Percentiles rank a stretch among this genome's conserved stretches.
These are phyloP conservation scores for Colletotrichum liaoningense DNA, from an alignment of 2,329 filamentous ascomycete genomes.

Conservation along the genomic window DNA sequence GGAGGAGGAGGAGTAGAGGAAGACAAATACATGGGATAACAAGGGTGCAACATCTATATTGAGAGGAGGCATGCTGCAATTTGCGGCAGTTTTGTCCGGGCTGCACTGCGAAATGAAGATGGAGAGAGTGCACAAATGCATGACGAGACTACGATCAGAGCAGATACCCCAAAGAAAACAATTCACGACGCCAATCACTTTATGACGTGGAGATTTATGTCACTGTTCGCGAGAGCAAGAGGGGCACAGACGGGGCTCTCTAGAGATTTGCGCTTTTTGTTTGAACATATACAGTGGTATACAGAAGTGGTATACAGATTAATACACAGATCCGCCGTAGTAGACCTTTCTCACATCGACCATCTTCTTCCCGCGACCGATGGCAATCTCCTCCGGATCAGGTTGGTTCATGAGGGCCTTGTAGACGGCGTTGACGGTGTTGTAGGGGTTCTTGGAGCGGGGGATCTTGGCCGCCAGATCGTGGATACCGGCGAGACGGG, in stretches of 20 bases:
- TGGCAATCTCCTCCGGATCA: conserved; percentile 89
- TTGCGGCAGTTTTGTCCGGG: neutral
- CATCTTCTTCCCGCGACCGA: conserved; percentile 91
- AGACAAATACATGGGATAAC: neutral
- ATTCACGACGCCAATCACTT: neutral
- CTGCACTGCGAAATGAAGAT: neutral
- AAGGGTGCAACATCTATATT: neutral
- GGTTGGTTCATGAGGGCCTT: conserved; percentile 85
- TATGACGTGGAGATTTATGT: neutral
- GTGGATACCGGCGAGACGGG: conserved; percentile 84
- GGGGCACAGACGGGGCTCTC: neutral
- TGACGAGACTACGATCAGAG: conserved; percentile 9
- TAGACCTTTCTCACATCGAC: conserved; percentile 98
- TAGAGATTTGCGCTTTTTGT: conserved; percentile 32
- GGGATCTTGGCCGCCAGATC: conserved; percentile 88
- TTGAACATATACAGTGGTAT: conserved; percentile 32
- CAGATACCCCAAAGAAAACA: conserved; percentile 1
- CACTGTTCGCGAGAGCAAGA: neutral
- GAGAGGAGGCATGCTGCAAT: neutral
- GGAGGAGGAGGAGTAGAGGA: conserved; percentile 35
- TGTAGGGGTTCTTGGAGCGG: conserved; percentile 95
- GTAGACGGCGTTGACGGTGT: conserved; percentile 92
- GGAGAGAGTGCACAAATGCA: neutral
- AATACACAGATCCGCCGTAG: conserved; percentile 83
- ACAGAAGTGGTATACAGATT: conserved; percentile 40